Percentiles rank a stretch among this genome's conserved stretches.
These are phyloP conservation scores for Plectranthus barbatus DNA, from an alignment of 257 asterid species.

Conservation along the genomic window DNA sequence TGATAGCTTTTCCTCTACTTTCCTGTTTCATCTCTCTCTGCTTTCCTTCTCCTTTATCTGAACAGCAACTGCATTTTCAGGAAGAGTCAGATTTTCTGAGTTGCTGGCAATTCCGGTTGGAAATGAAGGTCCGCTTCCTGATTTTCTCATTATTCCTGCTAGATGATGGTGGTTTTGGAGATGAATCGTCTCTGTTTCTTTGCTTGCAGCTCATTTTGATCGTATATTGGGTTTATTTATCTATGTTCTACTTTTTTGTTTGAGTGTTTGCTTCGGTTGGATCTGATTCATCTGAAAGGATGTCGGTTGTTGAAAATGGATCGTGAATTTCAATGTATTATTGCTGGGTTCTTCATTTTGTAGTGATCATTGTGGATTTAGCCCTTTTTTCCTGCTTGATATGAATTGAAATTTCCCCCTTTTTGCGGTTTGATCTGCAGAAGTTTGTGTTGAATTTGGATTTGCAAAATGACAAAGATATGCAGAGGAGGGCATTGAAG, in stretches of 20 bases:
- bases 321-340: background rate
- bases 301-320: background rate
- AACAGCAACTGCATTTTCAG: background rate
- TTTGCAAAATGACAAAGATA: conserved; percentile 49
- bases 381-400: background rate
- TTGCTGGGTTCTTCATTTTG: too few relatives aligned
- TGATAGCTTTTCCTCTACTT: background rate
- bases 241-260: too few relatives aligned
- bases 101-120: background rate
- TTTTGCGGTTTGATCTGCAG: conserved; percentile 27
- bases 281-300: background rate
- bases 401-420: background rate
- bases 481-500: conserved; percentile 76
- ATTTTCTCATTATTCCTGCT: background rate
- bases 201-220: background rate
- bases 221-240: background rate
- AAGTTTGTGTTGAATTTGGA: conserved; percentile 71
- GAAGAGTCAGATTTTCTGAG: background rate
- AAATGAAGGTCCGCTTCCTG: background rate
- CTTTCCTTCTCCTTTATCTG: background rate
- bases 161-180: background rate
- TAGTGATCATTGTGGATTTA: background rate
- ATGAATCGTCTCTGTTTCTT: too few relatives aligned
- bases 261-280: background rate
- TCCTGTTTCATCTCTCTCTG: background rate